These are phyloP conservation scores for Mortierella sp. DNA, from an alignment of 371 early-diverging fungal genomes.

Conservation along the genomic window DNA sequence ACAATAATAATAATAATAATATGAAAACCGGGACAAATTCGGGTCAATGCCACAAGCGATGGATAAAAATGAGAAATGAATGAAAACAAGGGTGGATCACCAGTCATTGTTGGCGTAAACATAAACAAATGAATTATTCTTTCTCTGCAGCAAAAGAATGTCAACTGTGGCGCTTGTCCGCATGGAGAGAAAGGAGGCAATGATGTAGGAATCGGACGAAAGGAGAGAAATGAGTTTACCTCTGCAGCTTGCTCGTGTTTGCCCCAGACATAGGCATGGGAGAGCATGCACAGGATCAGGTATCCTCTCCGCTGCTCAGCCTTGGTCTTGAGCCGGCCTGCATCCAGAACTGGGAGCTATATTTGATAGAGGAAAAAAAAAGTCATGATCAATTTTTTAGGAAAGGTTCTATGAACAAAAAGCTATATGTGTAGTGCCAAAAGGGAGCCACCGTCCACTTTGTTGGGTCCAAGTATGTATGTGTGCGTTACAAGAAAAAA, in stretches of 20 bases:
- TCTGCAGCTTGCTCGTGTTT: slow-evolving; percentile 83
- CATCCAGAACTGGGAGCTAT: slow-evolving; percentile 84
- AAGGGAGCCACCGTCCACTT: not conserved
- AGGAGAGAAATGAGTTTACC: slow-evolving; percentile 57
- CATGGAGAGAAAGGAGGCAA: not conserved
- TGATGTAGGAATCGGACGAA: not conserved
- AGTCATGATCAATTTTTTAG: not conserved
- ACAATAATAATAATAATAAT: not conserved
- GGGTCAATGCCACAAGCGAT: no score
- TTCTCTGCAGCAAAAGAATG: not conserved
- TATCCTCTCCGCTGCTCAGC: slow-evolving; percentile 90
- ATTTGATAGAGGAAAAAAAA: not conserved
- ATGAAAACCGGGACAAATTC: no score
- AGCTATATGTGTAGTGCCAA: not conserved
- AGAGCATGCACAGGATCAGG: slow-evolving; percentile 87
- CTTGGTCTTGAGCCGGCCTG: slow-evolving; percentile 65
- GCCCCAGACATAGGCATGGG: slow-evolving; percentile 95
- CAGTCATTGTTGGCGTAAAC: not conserved
- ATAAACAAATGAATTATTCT: not conserved
- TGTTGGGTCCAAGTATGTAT: not conserved
- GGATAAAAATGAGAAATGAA: not conserved
- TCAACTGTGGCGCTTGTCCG: not conserved
- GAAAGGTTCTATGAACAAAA: not conserved
- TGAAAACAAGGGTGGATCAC: not conserved
- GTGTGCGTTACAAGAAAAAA: not conserved